Conservation (phyloP, 345 rosid species). For the Moricandia moricandioides region DNA sequence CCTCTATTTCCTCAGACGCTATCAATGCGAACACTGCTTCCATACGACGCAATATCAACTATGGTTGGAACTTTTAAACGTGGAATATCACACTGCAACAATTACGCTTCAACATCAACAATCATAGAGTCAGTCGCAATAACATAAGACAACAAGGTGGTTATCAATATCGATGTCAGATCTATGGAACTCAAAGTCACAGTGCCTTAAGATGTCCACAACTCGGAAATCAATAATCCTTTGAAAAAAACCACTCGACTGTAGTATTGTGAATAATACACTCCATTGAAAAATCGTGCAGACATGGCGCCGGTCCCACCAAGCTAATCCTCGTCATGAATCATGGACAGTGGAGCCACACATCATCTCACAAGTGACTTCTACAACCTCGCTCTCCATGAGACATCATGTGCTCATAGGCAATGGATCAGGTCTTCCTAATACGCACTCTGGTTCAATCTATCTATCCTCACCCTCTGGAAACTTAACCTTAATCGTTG, state of each 20-base stretch:
- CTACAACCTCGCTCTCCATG: background rate
- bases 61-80: background rate
- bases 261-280: too few species aligned
- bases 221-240: too few species aligned
- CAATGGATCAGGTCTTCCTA: background rate
- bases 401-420: background rate
- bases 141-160: background rate
- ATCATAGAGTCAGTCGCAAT: background rate
- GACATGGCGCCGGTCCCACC: background rate
- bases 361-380: background rate
- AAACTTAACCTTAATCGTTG: background rate
- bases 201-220: background rate
- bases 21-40: too few species aligned
- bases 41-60: background rate
- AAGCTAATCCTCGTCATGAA: background rate
- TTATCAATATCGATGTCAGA: background rate
- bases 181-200: background rate
- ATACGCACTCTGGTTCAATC: background rate
- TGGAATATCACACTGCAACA: background rate
- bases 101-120: background rate
- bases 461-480: background rate
- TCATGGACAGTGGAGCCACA: background rate
- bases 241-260: background rate
- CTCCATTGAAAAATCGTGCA: background rate
- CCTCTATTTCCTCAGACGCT: background rate